These are phyloP conservation scores for Pneumocystis oryctolagi DNA, from an alignment of 1,139 yeast genomes.

Conservation along the genomic window DNA sequence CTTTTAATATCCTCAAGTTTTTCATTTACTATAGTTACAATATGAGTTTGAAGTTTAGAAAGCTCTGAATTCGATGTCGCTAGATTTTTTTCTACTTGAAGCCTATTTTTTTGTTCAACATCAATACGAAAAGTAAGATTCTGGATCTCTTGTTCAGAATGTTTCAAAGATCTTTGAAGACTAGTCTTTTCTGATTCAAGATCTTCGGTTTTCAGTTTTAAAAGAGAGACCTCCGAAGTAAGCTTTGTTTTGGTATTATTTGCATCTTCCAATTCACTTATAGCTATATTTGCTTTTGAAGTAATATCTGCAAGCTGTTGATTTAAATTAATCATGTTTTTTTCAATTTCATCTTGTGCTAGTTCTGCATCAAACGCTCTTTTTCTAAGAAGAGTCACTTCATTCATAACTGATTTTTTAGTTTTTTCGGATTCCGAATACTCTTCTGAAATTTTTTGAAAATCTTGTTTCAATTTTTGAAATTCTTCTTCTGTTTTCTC, in stretches of 20 bases:
- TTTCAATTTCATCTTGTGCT: background rate
- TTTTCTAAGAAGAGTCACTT: background rate
- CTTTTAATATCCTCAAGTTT: slow-evolving; percentile 4
- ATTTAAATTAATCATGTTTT: background rate
- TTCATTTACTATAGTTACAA: slow-evolving; percentile 1
- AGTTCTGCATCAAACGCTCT: background rate
- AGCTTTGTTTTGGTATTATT: background rate
- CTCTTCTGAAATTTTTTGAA: background rate
- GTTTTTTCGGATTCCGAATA: background rate
- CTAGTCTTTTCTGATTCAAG: background rate
- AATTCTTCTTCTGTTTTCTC: background rate
- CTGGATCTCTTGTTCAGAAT: background rate
- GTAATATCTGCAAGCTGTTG: background rate
- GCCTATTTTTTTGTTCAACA: slow-evolving; percentile 2
- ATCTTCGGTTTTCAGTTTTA: slow-evolving; percentile 4
- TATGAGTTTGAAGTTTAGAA: slow-evolving; percentile 3
- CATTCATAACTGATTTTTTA: background rate
- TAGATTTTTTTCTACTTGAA: slow-evolving; percentile 7
- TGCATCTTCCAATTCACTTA: background rate
- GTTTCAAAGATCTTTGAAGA: background rate
- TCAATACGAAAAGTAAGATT: background rate
- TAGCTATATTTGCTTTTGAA: background rate
- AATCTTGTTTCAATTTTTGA: background rate
- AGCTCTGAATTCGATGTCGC: slow-evolving; percentile 7
- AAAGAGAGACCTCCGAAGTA: background rate